A percentile compares a stretch with the other conserved stretches of the same genome.
Evolutionary conservation across 306 rosid genomes (phyloP).

Genomic region (Prunus davidiana): DNA sequence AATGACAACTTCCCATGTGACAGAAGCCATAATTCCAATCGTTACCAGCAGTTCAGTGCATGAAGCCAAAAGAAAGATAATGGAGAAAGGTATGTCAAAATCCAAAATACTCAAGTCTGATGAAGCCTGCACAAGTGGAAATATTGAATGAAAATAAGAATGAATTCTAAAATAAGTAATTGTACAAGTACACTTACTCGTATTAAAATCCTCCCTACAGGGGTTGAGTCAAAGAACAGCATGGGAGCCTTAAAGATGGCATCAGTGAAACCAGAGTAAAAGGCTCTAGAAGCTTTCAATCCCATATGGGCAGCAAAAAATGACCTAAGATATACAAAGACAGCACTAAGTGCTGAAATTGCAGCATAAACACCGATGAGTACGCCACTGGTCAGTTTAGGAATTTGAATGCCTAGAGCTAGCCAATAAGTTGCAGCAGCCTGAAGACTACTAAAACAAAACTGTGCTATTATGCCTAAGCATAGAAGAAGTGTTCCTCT

Average conservation of each 20-base stretch:
- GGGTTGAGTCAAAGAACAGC: slow-evolving; percentile 83
- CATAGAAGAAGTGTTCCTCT: slow-evolving; percentile 37
- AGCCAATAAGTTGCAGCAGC: slow-evolving; percentile 63
- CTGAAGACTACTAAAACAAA: slow-evolving; percentile 45
- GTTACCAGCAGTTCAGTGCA: slow-evolving; percentile 31
- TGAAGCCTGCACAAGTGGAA: slow-evolving; percentile 56
- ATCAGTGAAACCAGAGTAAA: slow-evolving; percentile 54
- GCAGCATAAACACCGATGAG: slow-evolving; percentile 57
- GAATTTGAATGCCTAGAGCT: slow-evolving; percentile 57
- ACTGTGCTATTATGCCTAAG: slow-evolving; percentile 20
- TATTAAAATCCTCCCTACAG: slow-evolving; percentile 74
- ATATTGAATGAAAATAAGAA: not conserved
- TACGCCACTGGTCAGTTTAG: slow-evolving; percentile 34
- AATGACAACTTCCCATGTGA: slow-evolving; percentile 83
- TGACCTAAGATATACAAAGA: slow-evolving; percentile 44
- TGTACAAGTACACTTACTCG: slow-evolving; percentile 42
- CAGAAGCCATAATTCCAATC: slow-evolving; percentile 52
- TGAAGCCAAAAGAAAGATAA: slow-evolving; percentile 27
- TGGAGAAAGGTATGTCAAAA: slow-evolving; percentile 62
- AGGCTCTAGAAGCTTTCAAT: slow-evolving; percentile 66
- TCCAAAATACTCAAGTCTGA: slow-evolving; percentile 82
- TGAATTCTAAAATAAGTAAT: not conserved
- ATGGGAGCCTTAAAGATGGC: slow-evolving; percentile 82
- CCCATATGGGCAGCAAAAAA: slow-evolving; percentile 44
- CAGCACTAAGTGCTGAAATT: slow-evolving; percentile 46